Percentiles rank a stretch among this genome's conserved stretches.
Conservation (phyloP, 768 basidiomycete species). For the Xerocomus spinulosus region DNA sequence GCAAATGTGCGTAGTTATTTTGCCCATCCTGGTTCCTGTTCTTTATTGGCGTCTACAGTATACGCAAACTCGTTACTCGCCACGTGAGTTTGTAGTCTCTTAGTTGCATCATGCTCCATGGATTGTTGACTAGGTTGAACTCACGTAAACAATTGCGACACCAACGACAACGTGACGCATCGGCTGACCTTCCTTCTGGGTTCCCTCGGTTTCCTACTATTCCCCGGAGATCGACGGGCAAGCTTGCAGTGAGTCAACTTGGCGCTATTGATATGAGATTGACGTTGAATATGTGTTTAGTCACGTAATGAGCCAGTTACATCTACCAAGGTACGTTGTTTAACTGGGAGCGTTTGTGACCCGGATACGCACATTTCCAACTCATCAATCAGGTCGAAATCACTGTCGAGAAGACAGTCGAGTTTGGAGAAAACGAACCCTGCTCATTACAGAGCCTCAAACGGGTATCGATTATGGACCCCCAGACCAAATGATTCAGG, state of each 20-base stretch:
- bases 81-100: slow-evolving; percentile 23
- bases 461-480: slow-evolving; percentile 8
- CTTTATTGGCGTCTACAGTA: slow-evolving; percentile 27
- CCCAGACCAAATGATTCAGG: slow-evolving; percentile 2
- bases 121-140: slow-evolving; percentile 29
- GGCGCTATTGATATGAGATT: neutral
- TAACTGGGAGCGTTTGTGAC: neutral
- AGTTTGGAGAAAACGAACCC: slow-evolving; percentile 19
- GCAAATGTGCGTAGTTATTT: slow-evolving; percentile 37
- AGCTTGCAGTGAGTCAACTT: slow-evolving; percentile 11
- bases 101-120: neutral
- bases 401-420: slow-evolving; percentile 27
- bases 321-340: slow-evolving; percentile 18
- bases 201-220: slow-evolving; percentile 20
- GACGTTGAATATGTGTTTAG: neutral
- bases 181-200: slow-evolving; percentile 26
- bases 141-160: slow-evolving; percentile 32
- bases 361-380: neutral
- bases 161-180: slow-evolving; percentile 27
- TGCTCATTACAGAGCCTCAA: neutral
- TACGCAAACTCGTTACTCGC: slow-evolving; percentile 51
- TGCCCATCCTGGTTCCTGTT: neutral
- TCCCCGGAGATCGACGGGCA: slow-evolving; percentile 11
- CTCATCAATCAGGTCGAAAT: slow-evolving; percentile 22
- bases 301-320: slow-evolving; percentile 8